These are phyloP conservation scores for Hypoxylon sp. DNA, from an alignment of 2,329 filamentous ascomycete genomes.

Conservation along the genomic window DNA sequence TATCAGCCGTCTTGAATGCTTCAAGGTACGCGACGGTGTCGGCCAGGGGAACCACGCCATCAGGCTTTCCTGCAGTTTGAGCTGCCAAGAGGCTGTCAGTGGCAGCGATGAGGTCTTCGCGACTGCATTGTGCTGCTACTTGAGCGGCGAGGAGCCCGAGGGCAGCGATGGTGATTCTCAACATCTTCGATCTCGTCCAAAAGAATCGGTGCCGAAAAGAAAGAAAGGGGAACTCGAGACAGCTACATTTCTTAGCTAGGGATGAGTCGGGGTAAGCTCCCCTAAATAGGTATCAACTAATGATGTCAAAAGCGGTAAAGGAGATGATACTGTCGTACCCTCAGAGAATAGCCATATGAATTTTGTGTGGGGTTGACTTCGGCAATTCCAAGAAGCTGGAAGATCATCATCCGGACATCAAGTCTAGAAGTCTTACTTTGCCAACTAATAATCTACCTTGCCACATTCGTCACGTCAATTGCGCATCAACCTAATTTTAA, in stretches of 20 bases:
- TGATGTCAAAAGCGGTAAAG: conserved; percentile 41
- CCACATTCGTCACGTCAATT: conserved; percentile 37
- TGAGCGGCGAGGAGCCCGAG: conserved; percentile 44
- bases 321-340: conserved; percentile 47
- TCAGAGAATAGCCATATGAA: conserved; percentile 53
- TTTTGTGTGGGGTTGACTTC: conserved; percentile 47
- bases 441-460: conserved; percentile 25
- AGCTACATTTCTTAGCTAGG: conserved; percentile 9
- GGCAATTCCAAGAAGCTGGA: conserved; percentile 49
- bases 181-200: conserved; percentile 38
- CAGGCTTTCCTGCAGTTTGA: conserved; percentile 47
- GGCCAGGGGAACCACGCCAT: conserved; percentile 39
- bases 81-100: conserved; percentile 50
- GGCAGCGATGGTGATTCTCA: conserved; percentile 40
- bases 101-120: conserved; percentile 48
- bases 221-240: conserved; percentile 14
- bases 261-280: conserved; percentile 18
- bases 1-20: conserved; percentile 54
- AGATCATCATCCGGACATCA: conserved; percentile 44
- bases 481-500: conserved; percentile 11
- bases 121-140: conserved; percentile 47
- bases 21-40: conserved; percentile 53
- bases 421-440: conserved; percentile 35
- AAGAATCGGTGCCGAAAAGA: conserved; percentile 16
- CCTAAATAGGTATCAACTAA: conserved; percentile 42